Conservation (phyloP, 2,329 filamentous ascomycete species). For the Paradendryphiella salina region DNA sequence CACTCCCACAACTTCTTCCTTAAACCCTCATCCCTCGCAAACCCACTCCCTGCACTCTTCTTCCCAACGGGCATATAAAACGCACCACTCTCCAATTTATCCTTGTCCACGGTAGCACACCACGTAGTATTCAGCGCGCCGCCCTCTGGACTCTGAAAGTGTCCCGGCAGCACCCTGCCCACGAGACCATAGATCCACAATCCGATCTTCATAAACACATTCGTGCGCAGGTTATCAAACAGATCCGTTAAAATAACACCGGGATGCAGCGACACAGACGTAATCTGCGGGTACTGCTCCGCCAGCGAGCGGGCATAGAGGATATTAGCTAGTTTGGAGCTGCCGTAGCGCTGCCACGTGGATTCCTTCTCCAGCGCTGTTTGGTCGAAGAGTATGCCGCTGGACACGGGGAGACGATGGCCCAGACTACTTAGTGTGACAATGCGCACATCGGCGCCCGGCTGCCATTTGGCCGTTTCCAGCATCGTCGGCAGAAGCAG, state of each 20-base stretch:
- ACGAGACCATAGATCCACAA: constrained; percentile 35
- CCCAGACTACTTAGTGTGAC: constrained; percentile 47
- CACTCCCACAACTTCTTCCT: constrained; percentile 47
- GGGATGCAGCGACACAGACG: constrained; percentile 52
- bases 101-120: constrained; percentile 44
- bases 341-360: constrained; percentile 51
- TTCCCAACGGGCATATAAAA: constrained; percentile 49
- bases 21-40: constrained; percentile 35
- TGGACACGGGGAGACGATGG: constrained; percentile 24
- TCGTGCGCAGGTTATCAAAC: constrained; percentile 31
- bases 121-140: constrained; percentile 52
- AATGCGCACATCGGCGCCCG: constrained; percentile 51
- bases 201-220: constrained; percentile 29
- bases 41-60: constrained; percentile 27
- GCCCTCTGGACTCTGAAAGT: constrained; percentile 33
- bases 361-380: constrained; percentile 33
- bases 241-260: constrained; percentile 55
- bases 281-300: constrained; percentile 51
- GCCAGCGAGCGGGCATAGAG: constrained; percentile 52
- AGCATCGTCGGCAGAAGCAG: constrained; percentile 51
- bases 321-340: constrained; percentile 57
- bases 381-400: constrained; percentile 46
- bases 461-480: constrained; percentile 44
- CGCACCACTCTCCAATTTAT: constrained; percentile 46
- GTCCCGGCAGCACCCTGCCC: constrained; percentile 33